Evolutionary conservation across 1,284 basidiomycete genomes (phyloP), one percentile per base, ranked within the genome.

Genomic region (Leccinum huronense): DNA sequence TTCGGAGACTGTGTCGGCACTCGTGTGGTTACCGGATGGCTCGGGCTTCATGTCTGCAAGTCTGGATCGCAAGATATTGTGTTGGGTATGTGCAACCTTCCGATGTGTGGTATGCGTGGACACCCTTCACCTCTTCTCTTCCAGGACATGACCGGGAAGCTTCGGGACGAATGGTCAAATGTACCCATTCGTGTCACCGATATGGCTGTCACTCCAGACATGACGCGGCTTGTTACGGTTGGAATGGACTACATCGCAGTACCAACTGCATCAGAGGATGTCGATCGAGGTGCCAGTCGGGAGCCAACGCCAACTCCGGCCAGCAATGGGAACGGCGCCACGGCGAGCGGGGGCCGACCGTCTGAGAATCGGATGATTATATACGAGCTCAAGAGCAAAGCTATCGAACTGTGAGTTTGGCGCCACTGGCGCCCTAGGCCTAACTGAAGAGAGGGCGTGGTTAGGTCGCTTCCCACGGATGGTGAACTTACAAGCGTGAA

Each of bases 11-110:
- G 93, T 99, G 57, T 93, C 92, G 27, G 87, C 94, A 0, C 83
- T 97, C 53, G 84, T 87, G 51, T 98, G 95, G 94, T 79, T 96
- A 57, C 91, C 94, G 9, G 90, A 97, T 75, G 91, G 91, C 36
- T 87, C 87, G 16, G 92, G 93, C 11, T 98, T 98, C 75, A 85
- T 98, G 66, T 97, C 94, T 5, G 91, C 91, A 56, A 92, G 91
- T 51, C 83, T 97, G 78, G 97, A 99, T 76, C 87, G 89, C 68
- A 90, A 88, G 76, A 88, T 99, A 63, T 85, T 92, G 53, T 86
- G 91, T 68, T 98, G 95, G 93, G 95, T 95, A 75, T 62, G 86
- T 76, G 57, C 60, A 58, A 63, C 40, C 63, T 48, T 30, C 45
- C n/a, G 5, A n/a, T 30, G 14, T 10, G 53, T 58, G 60, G 38